phyloP scores from a whole-genome alignment of 2,329 filamentous ascomycete genomes.

The Neonectria magnoliae region DNA sequence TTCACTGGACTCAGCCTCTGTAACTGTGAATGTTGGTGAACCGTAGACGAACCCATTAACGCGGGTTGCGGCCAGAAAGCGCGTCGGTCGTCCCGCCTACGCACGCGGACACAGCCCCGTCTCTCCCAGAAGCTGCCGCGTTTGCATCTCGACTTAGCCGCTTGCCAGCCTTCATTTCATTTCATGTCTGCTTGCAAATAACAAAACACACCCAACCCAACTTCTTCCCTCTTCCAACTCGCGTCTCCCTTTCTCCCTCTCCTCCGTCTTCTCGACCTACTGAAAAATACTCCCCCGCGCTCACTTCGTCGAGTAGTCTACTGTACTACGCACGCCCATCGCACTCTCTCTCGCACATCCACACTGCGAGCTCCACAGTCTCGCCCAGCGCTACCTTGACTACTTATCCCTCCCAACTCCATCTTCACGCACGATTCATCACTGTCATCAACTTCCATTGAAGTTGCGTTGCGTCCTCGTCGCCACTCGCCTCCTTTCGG shows the following conservation, averaged over 20 bases:
- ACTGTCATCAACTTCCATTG: constrained; percentile 18
- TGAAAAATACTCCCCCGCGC: constrained; percentile 5
- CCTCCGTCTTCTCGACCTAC: background rate
- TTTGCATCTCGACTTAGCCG: constrained; percentile 22
- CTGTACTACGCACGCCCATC: background rate
- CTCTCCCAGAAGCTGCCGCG: constrained; percentile 2
- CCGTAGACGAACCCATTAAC: constrained; percentile 19
- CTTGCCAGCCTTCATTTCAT: constrained; percentile 13
- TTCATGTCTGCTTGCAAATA: constrained; percentile 17
- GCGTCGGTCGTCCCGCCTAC: constrained; percentile 26
- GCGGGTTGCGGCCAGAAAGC: constrained; percentile 24
- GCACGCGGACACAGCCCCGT: background rate
- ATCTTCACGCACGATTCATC: constrained; percentile 16
- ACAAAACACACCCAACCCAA: constrained; percentile 3
- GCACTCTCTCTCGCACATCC: constrained; percentile 1
- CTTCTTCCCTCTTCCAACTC: background rate
- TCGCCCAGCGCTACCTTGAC: constrained; percentile 11
- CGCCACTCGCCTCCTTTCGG: constrained; percentile 3
- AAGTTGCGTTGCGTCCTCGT: constrained; percentile 3
- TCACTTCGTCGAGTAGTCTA: background rate
- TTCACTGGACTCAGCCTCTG: background rate
- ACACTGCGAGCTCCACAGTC: constrained; percentile 20
- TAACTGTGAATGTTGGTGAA: background rate
- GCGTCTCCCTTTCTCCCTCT: background rate
- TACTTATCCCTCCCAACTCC: constrained; percentile 3